Evolutionary conservation across 768 basidiomycete genomes (phyloP), one percentile per base, ranked within the genome.

Genomic region (Boletus reticulatus): DNA sequence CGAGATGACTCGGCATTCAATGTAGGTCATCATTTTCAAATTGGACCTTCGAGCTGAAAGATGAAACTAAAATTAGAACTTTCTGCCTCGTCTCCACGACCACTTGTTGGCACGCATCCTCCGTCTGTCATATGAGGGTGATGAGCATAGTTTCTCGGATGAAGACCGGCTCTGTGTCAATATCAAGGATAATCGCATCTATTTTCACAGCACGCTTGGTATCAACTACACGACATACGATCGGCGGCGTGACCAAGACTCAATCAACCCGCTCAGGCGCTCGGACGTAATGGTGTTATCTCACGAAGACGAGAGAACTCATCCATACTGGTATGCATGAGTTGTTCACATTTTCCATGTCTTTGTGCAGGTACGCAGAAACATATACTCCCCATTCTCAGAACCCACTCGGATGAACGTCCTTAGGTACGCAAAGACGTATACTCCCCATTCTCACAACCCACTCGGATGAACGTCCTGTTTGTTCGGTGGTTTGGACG

Each of bases 281-380:
- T 4, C 12, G 32, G 64, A 78, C 43, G 59, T 81, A 32, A 76
- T 79, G 71, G 58, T 76, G 6, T 56, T 69, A 0, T 54, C 70
- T 2, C 58, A 62, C 0, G 63, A 11, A 69, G 65, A 8, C 61
- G 75, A 58, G 11, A 1, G 19, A 1, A 39, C 37, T 4, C 74
- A 79, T 36, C 75, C 72, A 0, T 78, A 70, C 47, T 75, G 72
- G 73, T 78, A 79, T 62, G 63, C 46, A 0, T 44, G 46, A 0
- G 51, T 68, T 4, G 38, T 68, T 6, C 42, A 59, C 1, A 52
- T 70, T 0, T 50, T 58, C 13, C 69, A 70, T 34, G 48, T 57
- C 20, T 27, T 37, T 17, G 17, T 39, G 2, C 37, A 37, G 16
- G 44, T 57, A 14, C n/a, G 43, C 2, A 14, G 4, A 17, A 37